Conservation (phyloP, 2,329 filamentous ascomycete genomes). For the Colletotrichum truncatum region DNA sequence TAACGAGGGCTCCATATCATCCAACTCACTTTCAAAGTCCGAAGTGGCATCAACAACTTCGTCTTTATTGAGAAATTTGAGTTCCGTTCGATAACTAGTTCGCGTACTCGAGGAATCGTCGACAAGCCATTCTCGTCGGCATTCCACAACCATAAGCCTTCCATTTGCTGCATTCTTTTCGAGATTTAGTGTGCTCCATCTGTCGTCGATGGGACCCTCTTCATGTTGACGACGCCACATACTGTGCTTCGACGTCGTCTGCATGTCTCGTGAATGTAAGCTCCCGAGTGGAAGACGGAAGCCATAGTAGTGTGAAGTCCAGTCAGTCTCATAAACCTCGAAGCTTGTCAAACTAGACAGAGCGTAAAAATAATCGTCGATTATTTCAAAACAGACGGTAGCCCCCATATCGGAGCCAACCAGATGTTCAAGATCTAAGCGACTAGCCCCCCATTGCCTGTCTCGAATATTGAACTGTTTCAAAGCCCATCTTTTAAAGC, state of each 20-base stretch:
- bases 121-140: conserved; percentile 71
- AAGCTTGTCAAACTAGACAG: conserved; percentile 73
- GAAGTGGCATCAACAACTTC: conserved; percentile 19
- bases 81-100: conserved; percentile 70
- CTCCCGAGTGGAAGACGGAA: conserved; percentile 67
- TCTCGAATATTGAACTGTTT: conserved; percentile 58
- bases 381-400: conserved; percentile 77
- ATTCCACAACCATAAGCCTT: conserved; percentile 70
- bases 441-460: conserved; percentile 49
- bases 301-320: conserved; percentile 76
- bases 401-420: conserved; percentile 72
- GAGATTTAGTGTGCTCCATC: conserved; percentile 75
- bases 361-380: conserved; percentile 73
- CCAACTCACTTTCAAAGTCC: not conserved
- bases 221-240: conserved; percentile 74
- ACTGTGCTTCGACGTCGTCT: conserved; percentile 50
- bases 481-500: conserved; percentile 71
- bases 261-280: conserved; percentile 48
- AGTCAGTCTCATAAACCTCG: conserved; percentile 70
- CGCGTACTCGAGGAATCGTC: conserved; percentile 65
- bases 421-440: conserved; percentile 64
- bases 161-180: conserved; percentile 68
- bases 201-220: conserved; percentile 78
- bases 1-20: not conserved
- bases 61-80: conserved; percentile 50